A percentile compares a stretch with the other conserved stretches of the same genome.
Evolutionary conservation across 768 basidiomycete species (phyloP).

Genomic region (Neoboletus subvelutipes): DNA sequence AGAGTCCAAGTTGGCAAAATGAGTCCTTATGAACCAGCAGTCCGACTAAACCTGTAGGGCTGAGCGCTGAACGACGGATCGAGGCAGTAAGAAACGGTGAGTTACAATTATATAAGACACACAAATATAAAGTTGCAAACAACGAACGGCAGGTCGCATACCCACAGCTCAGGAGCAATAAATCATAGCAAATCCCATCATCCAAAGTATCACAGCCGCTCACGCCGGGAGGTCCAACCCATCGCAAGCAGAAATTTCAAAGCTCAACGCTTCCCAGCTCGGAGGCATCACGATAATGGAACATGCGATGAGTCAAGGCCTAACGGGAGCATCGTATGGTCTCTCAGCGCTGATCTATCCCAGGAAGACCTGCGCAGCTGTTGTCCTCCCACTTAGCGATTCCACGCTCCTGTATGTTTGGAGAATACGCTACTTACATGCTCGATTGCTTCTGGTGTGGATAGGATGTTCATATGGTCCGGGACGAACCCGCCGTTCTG

Average conservation of each 20-base stretch:
- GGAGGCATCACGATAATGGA: constrained; percentile 12
- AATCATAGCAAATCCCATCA: not conserved
- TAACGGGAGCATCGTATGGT: constrained; percentile 56
- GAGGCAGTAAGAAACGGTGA: not conserved
- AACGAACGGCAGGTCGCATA: not conserved
- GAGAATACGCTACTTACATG: constrained; percentile 47
- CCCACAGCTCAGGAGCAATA: not conserved
- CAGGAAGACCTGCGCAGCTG: constrained; percentile 57
- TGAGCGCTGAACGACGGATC: not conserved
- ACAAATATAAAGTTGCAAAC: not conserved
- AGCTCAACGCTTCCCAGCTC: not conserved
- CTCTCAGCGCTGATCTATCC: constrained; percentile 46
- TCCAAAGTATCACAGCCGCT: not conserved
- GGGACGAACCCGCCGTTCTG: constrained; percentile 56
- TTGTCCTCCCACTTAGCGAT: constrained; percentile 5
- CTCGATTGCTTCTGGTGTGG: constrained; percentile 50
- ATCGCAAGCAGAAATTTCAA: not conserved
- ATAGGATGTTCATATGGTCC: constrained; percentile 77
- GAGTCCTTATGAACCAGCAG: too few relatives aligned
- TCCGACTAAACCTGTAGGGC: too few relatives aligned
- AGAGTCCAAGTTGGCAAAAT: too few relatives aligned
- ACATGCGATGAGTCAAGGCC: constrained; percentile 42
- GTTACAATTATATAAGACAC: not conserved
- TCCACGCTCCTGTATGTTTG: not conserved
- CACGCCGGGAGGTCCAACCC: not conserved